These are phyloP conservation scores for Ajuga reptans DNA, from an alignment of 305 asterid species.

Conservation along the genomic window DNA sequence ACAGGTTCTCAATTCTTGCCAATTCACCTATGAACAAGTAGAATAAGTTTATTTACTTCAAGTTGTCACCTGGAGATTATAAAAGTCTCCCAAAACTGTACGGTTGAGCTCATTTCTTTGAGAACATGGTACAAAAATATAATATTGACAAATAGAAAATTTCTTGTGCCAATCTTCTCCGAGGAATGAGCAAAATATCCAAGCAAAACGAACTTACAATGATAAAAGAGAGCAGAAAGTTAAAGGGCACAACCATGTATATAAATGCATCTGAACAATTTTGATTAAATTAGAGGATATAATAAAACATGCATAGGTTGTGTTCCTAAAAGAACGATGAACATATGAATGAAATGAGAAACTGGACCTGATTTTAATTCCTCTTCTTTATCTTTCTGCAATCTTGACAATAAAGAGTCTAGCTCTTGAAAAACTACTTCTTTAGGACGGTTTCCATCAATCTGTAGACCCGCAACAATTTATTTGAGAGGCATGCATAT, in stretches of 20 bases:
- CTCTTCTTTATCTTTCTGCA: slow-evolving; percentile 46
- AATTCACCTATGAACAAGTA: slow-evolving; percentile 35
- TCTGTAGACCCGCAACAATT: slow-evolving; percentile 35
- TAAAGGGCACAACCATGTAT: background rate
- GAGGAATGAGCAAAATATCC: background rate
- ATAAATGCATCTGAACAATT: background rate
- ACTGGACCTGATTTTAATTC: slow-evolving; percentile 39
- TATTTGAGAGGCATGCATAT: slow-evolving; percentile 13
- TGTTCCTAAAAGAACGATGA: background rate
- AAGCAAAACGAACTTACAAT: slow-evolving; percentile 2
- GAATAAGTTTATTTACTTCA: slow-evolving; percentile 20
- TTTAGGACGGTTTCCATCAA: slow-evolving; percentile 73
- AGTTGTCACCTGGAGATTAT: slow-evolving; percentile 15
- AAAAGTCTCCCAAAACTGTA: background rate
- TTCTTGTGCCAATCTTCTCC: background rate
- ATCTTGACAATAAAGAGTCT: slow-evolving; percentile 41
- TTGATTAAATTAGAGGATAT: background rate
- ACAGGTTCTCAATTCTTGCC: slow-evolving; percentile 27
- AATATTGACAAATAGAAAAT: background rate
- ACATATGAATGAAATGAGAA: slow-evolving; percentile 12
- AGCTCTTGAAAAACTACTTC: slow-evolving; percentile 61
- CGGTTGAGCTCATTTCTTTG: background rate
- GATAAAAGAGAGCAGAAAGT: background rate
- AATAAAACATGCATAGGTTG: background rate
- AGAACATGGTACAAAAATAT: background rate